phyloP scores from a whole-genome alignment of 257 asterid genomes.

The Leonotis leonurus region DNA sequence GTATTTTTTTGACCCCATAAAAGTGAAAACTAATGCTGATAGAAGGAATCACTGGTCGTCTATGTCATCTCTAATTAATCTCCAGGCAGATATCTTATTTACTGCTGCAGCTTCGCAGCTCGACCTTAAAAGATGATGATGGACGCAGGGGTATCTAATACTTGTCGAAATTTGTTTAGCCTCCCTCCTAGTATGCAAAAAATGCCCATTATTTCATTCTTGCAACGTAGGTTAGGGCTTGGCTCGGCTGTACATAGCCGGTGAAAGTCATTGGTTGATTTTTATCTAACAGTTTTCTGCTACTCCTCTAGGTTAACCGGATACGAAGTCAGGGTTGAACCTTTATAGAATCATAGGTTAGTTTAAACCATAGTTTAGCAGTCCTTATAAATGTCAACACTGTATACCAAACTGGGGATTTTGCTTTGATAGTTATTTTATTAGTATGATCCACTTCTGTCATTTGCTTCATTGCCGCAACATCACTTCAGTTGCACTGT shows the following conservation, averaged over 20 bases:
- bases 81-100: not conserved
- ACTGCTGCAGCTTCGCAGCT: constrained; percentile 18
- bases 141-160: no score
- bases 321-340: constrained; percentile 11
- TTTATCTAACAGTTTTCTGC: not conserved
- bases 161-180: not conserved
- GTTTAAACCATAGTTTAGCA: not conserved
- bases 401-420: not conserved
- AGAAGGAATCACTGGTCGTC: constrained; percentile 18
- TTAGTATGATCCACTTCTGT: not conserved
- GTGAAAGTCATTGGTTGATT: not conserved
- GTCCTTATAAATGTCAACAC: not conserved
- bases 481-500: no score
- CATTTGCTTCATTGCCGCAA: no score
- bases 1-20: constrained; percentile 22
- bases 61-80: constrained; percentile 8
- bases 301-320: not conserved
- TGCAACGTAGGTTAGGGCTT: constrained; percentile 3
- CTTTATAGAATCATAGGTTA: not conserved
- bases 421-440: not conserved
- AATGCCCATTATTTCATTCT: constrained; percentile 5
- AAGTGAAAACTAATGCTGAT: constrained; percentile 21
- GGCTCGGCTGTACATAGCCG: not conserved
- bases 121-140: not conserved
- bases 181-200: not conserved